phyloP scores from a whole-genome alignment of 371 early-diverging fungal species.

The Mucor ambiguus region DNA sequence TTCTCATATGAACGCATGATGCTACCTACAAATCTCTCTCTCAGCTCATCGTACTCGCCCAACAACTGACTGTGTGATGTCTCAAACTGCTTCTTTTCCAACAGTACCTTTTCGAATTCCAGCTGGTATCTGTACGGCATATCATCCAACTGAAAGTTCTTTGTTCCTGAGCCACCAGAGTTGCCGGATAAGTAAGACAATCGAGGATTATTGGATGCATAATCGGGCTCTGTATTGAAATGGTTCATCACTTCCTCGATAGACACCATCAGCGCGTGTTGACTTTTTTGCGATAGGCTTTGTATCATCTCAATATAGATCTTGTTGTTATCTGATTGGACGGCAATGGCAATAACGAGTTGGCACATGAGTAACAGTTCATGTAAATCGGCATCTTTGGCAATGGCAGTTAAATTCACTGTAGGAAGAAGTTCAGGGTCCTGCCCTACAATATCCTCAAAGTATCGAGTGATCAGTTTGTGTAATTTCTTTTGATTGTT shows the following conservation, averaged over 20 bases:
- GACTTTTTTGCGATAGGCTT: conserved; percentile 72
- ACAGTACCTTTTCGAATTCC: conserved; percentile 45
- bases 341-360: conserved; percentile 84
- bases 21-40: conserved; percentile 58
- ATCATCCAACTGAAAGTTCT: conserved; percentile 35
- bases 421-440: conserved; percentile 57
- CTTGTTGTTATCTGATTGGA: conserved; percentile 86
- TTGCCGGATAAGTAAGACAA: conserved; percentile 38
- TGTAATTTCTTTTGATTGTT: conserved; percentile 91
- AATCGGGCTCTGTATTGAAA: conserved; percentile 42
- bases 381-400: conserved; percentile 72
- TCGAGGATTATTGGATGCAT: conserved; percentile 29
- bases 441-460: conserved; percentile 83
- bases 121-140: conserved; percentile 46
- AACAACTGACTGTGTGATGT: conserved; percentile 52
- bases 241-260: conserved; percentile 76
- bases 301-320: conserved; percentile 87
- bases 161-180: conserved; percentile 26
- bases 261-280: conserved; percentile 88
- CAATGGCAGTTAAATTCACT: conserved; percentile 80
- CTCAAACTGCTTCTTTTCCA: conserved; percentile 62
- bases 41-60: conserved; percentile 54
- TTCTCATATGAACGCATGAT: not conserved
- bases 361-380: conserved; percentile 81
- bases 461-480: conserved; percentile 81